phyloP scores from a whole-genome alignment of 2,329 filamentous ascomycete species.

The Talaromyces sp. region DNA sequence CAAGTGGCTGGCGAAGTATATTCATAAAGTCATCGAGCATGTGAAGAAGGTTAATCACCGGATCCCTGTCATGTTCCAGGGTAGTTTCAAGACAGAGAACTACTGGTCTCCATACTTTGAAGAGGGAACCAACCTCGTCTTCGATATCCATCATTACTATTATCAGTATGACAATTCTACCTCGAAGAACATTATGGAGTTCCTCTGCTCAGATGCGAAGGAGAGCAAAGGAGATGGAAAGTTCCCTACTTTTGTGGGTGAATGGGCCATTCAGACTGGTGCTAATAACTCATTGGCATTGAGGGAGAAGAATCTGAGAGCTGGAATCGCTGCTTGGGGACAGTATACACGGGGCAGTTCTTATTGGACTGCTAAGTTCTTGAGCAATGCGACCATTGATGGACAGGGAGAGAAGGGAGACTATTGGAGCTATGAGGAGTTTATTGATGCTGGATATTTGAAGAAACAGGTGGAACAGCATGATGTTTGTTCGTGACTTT shows the following conservation, averaged over 20 bases:
- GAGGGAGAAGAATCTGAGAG: constrained; percentile 17
- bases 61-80: constrained; percentile 32
- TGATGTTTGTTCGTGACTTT: neutral
- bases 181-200: constrained; percentile 17
- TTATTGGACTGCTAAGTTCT: constrained; percentile 26
- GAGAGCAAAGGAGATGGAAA: constrained; percentile 16
- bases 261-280: constrained; percentile 27
- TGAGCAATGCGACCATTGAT: constrained; percentile 15
- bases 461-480: neutral
- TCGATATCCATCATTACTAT: constrained; percentile 32
- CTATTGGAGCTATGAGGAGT: constrained; percentile 23
- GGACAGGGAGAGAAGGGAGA: constrained; percentile 17
- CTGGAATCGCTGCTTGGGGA: constrained; percentile 17
- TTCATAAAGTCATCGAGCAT: constrained; percentile 21
- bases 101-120: constrained; percentile 26
- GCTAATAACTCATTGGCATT: constrained; percentile 18
- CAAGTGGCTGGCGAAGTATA: constrained; percentile 26
- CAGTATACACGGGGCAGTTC: constrained; percentile 22
- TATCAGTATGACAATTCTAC: constrained; percentile 22
- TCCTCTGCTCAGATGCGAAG: constrained; percentile 22
- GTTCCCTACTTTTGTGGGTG: constrained; percentile 28
- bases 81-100: constrained; percentile 26
- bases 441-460: constrained; percentile 9
- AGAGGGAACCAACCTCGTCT: constrained; percentile 23
- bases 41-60: constrained; percentile 17